Percentiles rank a stretch among this genome's conserved stretches.
phyloP scores from a whole-genome alignment of 129 eudicot species.

The Centella asiatica region DNA sequence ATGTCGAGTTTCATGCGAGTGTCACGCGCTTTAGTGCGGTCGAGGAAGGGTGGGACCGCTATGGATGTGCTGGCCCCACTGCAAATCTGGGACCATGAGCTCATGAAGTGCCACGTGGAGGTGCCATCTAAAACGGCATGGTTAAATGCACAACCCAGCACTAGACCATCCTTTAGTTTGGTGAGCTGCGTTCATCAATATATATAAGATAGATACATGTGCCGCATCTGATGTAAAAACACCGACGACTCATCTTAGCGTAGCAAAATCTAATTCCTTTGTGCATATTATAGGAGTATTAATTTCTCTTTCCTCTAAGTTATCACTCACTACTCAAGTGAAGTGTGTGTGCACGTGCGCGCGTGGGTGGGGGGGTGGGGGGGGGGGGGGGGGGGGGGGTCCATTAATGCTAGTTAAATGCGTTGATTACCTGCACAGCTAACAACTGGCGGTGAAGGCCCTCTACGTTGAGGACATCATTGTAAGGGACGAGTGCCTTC shows the following conservation, averaged over 20 bases:
- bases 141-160: slow-evolving; percentile 89
- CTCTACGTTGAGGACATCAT: slow-evolving; percentile 60
- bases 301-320: too few species aligned
- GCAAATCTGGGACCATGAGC: slow-evolving; percentile 85
- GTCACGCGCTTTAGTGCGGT: slow-evolving; percentile 86
- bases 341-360: too few species aligned
- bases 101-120: slow-evolving; percentile 99
- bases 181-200: slow-evolving; percentile 82
- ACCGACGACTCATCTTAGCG: too few species aligned
- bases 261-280: too few species aligned
- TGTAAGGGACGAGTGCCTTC: slow-evolving; percentile 68
- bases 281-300: too few species aligned
- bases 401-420: too few species aligned
- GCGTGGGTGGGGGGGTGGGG: too few species aligned
- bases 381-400: too few species aligned
- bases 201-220: too few species aligned
- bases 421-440: slow-evolving; percentile 73
- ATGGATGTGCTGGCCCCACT: slow-evolving; percentile 61
- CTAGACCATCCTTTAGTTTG: slow-evolving; percentile 80
- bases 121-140: slow-evolving; percentile 91
- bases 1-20: slow-evolving; percentile 79
- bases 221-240: too few species aligned
- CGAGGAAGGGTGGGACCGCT: slow-evolving; percentile 64
- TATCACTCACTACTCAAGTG: too few species aligned
- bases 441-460: slow-evolving; percentile 77